Base-by-base conservation (phyloP, 2,329 filamentous ascomycete genomes). In the Coleophoma eucalyptorum region DNA sequence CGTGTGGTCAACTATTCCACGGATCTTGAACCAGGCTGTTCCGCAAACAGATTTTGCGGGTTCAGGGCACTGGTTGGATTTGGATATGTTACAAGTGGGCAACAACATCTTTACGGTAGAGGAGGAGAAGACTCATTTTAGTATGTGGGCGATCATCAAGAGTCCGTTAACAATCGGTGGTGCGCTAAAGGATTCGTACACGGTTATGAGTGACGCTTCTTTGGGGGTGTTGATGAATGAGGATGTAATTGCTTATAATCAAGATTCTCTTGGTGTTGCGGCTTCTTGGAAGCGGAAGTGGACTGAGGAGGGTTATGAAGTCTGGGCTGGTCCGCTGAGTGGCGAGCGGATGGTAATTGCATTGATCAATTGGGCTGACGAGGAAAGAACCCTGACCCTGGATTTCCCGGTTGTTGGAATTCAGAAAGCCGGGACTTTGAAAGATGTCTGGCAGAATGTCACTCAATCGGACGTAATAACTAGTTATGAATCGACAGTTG, bases 81-180 rank as follows among this genome's bases (percentile, higher is more conserved):
- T 72, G n/a, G 71, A 73, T 54, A 73, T 73, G 71, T 51, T 73
- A 18, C 59, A 63, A 48, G 58, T 73, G 18, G 70, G 71, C 0
- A 70, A 71, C 20, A 57, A 62, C 10, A 52, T 71, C 5, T 62
- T 72, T 3, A 70, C 62, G 0, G 56, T 55, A 0, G 45, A 64
- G 0, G 70, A 73, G 52, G 69, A 72, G 43, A 63, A 71, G 51
- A 72, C 68, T 0, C 70, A 73, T 55, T 73, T 74, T 52, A 65
- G 65, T 4, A 49, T 73, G 10, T 73, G 70, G 71, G 66, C 66
- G 33, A 69, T 73, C 16, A 43, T 68, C 16, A 73, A 73, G 53
- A 58, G 56, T 43, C 60, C 60, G 1, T 49, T 63, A 33, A 48
- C 61, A 5, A 59, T 63, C 21, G 60, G 60, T n/a, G 54, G 52